Percentiles rank a stretch among this genome's conserved stretches.
Conservation (phyloP, 2,329 filamentous ascomycete species). For the Bisporella sp. region DNA sequence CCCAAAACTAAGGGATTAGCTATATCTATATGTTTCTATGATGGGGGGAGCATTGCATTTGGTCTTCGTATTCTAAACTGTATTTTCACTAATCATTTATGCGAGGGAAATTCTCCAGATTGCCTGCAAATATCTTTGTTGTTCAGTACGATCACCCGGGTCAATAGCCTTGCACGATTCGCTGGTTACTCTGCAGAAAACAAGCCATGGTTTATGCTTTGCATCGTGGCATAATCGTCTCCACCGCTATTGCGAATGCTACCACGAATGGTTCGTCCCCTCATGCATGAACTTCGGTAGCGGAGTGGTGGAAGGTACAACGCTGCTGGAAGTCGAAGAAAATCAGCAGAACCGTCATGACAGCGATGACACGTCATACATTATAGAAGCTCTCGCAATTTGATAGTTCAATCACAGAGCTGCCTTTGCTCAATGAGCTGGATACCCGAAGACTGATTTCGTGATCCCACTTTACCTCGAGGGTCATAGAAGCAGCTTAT, state of each 20-base stretch:
- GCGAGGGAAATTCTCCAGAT: too few relatives aligned
- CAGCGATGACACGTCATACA: slow-evolving; percentile 26
- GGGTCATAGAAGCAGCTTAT: too few relatives aligned
- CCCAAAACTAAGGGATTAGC: not conserved
- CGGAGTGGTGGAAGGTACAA: slow-evolving; percentile 15
- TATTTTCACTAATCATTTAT: too few relatives aligned
- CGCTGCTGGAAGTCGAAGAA: slow-evolving; percentile 19
- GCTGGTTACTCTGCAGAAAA: slow-evolving; percentile 11
- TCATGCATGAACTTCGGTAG: slow-evolving; percentile 17
- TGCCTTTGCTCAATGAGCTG: not conserved
- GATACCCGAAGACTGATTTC: not conserved
- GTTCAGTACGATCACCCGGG: slow-evolving; percentile 13
- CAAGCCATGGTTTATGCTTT: slow-evolving; percentile 18
- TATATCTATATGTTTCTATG: too few relatives aligned
- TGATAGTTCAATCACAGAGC: slow-evolving; percentile 17
- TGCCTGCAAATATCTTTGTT: too few relatives aligned
- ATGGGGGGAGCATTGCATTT: too few relatives aligned
- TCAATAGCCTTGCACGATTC: slow-evolving; percentile 20
- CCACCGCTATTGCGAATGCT: slow-evolving; percentile 13
- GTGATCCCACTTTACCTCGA: not conserved
- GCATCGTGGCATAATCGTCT: slow-evolving; percentile 23
- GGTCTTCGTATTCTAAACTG: too few relatives aligned
- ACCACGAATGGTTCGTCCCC: slow-evolving; percentile 16
- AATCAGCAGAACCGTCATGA: slow-evolving; percentile 11
- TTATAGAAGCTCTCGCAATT: not conserved